Conservation (phyloP, 2,329 filamentous ascomycete species). For the Mycocentrospora acerina region DNA sequence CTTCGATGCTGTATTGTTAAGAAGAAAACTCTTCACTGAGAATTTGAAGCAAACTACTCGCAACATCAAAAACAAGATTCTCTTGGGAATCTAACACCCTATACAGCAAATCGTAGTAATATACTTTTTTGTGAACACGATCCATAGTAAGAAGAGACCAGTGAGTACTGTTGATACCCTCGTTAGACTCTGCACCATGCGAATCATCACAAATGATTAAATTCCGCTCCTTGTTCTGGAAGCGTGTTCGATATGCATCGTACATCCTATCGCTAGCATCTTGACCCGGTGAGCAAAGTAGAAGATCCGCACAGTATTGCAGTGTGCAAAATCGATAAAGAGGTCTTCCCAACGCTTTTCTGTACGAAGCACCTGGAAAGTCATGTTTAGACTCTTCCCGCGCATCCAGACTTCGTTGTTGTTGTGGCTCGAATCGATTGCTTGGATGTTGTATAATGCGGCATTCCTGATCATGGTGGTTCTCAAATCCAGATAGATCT, state of each 20-base stretch:
- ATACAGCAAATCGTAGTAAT: slow-evolving; percentile 23
- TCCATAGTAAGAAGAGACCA: slow-evolving; percentile 26
- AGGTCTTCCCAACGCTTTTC: slow-evolving; percentile 6
- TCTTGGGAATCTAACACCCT: not conserved
- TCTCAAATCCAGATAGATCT: slow-evolving; percentile 16
- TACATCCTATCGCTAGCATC: slow-evolving; percentile 7
- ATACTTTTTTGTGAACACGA: slow-evolving; percentile 1
- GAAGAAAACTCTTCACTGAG: slow-evolving; percentile 7
- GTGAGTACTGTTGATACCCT: slow-evolving; percentile 11
- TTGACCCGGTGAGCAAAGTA: slow-evolving; percentile 1
- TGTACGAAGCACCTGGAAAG: slow-evolving; percentile 16
- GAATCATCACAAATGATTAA: slow-evolving; percentile 30
- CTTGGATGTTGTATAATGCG: slow-evolving; percentile 9
- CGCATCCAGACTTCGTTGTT: slow-evolving; percentile 13
- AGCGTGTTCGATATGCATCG: slow-evolving; percentile 8
- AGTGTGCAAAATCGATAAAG: slow-evolving; percentile 20
- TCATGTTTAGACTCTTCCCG: slow-evolving; percentile 21
- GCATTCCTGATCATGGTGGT: slow-evolving; percentile 13
- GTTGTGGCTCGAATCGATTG: not conserved
- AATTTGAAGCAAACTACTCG: slow-evolving; percentile 9
- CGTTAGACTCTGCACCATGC: slow-evolving; percentile 2
- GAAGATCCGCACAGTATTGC: slow-evolving; percentile 14
- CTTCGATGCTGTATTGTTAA: slow-evolving; percentile 5
- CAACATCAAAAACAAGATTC: slow-evolving; percentile 3
- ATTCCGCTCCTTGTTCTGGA: slow-evolving; percentile 22